A percentile compares a stretch with the other conserved stretches of the same genome.
Conservation (phyloP, 768 basidiomycete species). For the Suillus subluteus region DNA sequence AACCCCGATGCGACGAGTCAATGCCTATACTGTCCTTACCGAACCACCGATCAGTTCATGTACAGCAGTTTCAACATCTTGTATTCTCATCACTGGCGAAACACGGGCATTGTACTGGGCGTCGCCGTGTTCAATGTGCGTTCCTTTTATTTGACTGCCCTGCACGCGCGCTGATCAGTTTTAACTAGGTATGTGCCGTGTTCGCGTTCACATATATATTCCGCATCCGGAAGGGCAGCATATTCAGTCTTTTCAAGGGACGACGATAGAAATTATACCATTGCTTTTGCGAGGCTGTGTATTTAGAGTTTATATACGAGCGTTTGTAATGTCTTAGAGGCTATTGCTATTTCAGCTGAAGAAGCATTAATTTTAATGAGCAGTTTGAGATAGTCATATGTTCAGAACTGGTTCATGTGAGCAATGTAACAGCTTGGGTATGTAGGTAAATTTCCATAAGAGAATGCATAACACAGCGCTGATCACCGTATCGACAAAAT, state of each 20-base stretch:
- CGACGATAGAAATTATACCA: background rate
- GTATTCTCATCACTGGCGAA: conserved; percentile 57
- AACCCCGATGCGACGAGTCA: conserved; percentile 54
- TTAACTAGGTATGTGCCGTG: background rate
- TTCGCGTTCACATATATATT: conserved; percentile 3
- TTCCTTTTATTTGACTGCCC: conserved; percentile 8
- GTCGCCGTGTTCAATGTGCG: conserved; percentile 55
- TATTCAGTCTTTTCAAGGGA: conserved; percentile 1
- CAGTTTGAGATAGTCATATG: background rate
- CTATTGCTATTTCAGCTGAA: background rate
- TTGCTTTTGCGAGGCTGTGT: background rate
- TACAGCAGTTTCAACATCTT: conserved; percentile 56
- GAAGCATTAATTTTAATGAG: background rate
- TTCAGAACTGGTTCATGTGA: background rate
- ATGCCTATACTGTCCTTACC: conserved; percentile 60
- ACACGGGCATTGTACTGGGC: conserved; percentile 55
- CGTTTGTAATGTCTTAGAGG: background rate
- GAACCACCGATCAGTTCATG: conserved; percentile 52
- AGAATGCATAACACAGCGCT: background rate
- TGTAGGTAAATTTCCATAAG: background rate
- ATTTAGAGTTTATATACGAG: background rate
- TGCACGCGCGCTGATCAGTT: background rate
- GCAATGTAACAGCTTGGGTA: background rate
- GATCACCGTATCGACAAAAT: conserved; percentile 41
- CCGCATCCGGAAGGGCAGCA: background rate